Percentiles rank a stretch among this genome's conserved stretches.
These are phyloP conservation scores for Picochlorum sp. DNA, from an alignment of 139 green algal species.

Conservation along the genomic window DNA sequence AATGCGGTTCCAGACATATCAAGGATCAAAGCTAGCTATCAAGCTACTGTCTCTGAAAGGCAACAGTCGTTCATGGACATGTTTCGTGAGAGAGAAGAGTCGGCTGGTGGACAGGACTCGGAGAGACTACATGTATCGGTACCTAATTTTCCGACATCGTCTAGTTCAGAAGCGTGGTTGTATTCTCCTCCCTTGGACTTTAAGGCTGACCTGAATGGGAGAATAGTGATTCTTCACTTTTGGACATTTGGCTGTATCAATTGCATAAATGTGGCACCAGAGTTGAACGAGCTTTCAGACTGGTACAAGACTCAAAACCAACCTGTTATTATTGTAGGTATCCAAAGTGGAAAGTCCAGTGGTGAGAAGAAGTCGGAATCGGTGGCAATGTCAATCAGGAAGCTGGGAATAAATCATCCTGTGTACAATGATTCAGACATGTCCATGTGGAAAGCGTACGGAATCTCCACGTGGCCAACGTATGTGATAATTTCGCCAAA, in stretches of 20 bases:
- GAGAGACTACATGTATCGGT: no score
- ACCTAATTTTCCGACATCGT: no score
- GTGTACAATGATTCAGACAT: constrained; percentile 65
- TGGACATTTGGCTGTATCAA: constrained; percentile 89
- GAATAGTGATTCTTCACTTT: constrained; percentile 69
- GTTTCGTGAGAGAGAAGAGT: no score
- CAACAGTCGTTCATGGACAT: no score
- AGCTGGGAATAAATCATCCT: constrained; percentile 63
- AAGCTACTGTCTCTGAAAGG: constrained; percentile 42
- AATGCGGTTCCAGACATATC: constrained; percentile 41
- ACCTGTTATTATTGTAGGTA: constrained; percentile 59
- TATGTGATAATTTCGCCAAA: constrained; percentile 42
- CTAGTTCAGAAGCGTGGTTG: constrained; percentile 55
- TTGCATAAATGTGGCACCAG: constrained; percentile 76
- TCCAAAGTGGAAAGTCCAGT: constrained; percentile 79
- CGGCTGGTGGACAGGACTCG: no score
- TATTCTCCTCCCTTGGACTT: constrained; percentile 23
- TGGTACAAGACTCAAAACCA: constrained; percentile 44
- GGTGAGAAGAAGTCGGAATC: constrained; percentile 57
- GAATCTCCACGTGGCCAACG: constrained; percentile 57
- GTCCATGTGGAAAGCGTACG: constrained; percentile 54
- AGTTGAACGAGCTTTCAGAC: constrained; percentile 55
- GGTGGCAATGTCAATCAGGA: constrained; percentile 35
- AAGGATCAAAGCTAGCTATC: constrained; percentile 43
- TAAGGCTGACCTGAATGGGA: constrained; percentile 40